Percentiles rank a stretch among this genome's conserved stretches.
Conservation (phyloP, 2,329 filamentous ascomycete genomes). For the Leptographium lundbergii region DNA sequence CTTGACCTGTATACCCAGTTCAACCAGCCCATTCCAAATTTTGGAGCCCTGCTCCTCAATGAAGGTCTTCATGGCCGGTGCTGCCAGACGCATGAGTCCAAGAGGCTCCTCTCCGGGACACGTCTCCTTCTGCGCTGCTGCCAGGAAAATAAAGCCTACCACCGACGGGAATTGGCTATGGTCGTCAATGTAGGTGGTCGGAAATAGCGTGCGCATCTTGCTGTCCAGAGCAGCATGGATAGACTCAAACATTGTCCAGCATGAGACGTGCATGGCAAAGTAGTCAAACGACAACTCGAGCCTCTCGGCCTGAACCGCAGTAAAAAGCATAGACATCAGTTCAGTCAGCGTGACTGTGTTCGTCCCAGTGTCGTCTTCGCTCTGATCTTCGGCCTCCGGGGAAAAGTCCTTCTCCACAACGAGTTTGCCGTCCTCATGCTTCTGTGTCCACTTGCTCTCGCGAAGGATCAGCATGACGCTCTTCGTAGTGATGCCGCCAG, state of each 20-base stretch:
- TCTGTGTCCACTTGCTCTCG: neutral
- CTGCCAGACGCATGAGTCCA: neutral
- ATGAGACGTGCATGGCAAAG: slow-evolving; percentile 24
- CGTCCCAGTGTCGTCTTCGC: too few species aligned
- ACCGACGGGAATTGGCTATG: slow-evolving; percentile 27
- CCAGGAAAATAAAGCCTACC: slow-evolving; percentile 26
- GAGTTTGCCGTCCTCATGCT: slow-evolving; percentile 1
- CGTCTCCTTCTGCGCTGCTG: slow-evolving; percentile 9
- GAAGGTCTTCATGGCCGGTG: neutral
- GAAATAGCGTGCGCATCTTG: slow-evolving; percentile 20
- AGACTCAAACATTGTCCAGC: slow-evolving; percentile 24
- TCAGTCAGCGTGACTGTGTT: neutral
- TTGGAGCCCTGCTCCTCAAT: neutral
- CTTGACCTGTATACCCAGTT: neutral
- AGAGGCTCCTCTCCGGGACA: neutral
- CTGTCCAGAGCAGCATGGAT: slow-evolving; percentile 19
- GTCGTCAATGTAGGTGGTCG: slow-evolving; percentile 22
- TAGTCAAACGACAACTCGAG: slow-evolving; percentile 27
- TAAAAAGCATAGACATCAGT: slow-evolving; percentile 12
- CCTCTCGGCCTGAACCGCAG: slow-evolving; percentile 23
- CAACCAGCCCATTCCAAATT: neutral
- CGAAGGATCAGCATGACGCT: neutral
- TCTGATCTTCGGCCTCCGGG: neutral
- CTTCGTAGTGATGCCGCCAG: neutral
- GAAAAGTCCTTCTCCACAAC: neutral